These are phyloP conservation scores for Fusarium nematophilum DNA, from an alignment of 2,329 filamentous ascomycete species.

Conservation along the genomic window DNA sequence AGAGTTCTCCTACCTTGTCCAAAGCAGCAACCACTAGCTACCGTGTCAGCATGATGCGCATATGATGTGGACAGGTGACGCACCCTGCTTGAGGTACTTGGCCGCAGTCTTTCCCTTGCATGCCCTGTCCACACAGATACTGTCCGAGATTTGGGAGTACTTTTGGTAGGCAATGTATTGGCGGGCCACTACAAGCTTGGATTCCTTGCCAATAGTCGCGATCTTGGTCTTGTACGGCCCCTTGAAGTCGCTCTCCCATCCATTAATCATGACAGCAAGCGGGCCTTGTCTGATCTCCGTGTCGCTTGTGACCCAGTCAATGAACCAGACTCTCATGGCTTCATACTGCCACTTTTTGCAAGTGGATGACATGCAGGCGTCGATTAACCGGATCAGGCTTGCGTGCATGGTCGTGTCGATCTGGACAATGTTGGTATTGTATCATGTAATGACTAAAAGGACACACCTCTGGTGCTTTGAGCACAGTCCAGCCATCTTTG, in stretches of 20 bases:
- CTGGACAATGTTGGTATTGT: constrained; percentile 1
- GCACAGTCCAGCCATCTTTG: constrained; percentile 27
- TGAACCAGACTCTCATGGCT: constrained; percentile 12
- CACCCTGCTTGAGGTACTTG: constrained; percentile 22
- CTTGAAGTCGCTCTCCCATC: constrained; percentile 23
- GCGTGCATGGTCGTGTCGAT: constrained; percentile 14
- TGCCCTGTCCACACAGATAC: constrained; percentile 12
- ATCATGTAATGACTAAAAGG: accelerated
- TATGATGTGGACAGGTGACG: accelerated
- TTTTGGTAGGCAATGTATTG: constrained; percentile 11
- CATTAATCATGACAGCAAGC: constrained; percentile 11
- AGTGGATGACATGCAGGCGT: neutral
- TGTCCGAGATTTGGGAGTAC: constrained; percentile 12
- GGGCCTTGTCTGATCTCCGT: constrained; percentile 19
- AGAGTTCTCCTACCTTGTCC: constrained; percentile 14
- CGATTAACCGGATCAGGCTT: constrained; percentile 2
- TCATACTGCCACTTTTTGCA: neutral
- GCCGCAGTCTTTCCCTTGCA: constrained; percentile 30
- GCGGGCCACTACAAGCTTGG: constrained; percentile 6
- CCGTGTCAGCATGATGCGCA: neutral
- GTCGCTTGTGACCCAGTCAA: constrained; percentile 17
- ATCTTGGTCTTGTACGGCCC: constrained; percentile 19
- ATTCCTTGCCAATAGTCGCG: constrained; percentile 15
- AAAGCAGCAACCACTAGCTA: constrained; percentile 8
- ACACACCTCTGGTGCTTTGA: constrained; percentile 22